These are phyloP conservation scores for Fusarium continuum DNA, from an alignment of 2,329 filamentous ascomycete genomes.

Conservation along the genomic window DNA sequence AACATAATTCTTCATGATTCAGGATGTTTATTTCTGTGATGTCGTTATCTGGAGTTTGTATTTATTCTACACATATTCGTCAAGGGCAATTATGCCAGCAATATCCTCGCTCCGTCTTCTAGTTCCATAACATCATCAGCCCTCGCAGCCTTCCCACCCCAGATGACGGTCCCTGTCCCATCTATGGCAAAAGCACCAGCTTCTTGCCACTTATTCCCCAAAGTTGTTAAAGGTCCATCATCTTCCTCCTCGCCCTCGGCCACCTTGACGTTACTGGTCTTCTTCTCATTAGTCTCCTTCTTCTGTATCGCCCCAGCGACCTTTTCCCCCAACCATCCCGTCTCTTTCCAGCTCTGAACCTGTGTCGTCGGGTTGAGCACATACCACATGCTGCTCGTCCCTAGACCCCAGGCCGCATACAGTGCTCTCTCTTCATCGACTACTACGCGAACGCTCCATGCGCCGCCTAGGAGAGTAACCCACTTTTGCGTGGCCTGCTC, in stretches of 20 bases:
- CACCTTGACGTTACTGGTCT: not conserved
- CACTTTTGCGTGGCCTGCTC: slow-evolving; percentile 64
- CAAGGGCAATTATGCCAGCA: slow-evolving; percentile 40
- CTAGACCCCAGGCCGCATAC: slow-evolving; percentile 69
- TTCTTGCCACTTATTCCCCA: slow-evolving; percentile 67
- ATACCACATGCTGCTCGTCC: slow-evolving; percentile 60
- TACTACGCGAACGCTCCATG: slow-evolving; percentile 64
- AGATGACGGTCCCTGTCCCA: slow-evolving; percentile 59
- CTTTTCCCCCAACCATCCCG: slow-evolving; percentile 62
- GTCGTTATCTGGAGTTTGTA: no score
- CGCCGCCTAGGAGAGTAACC: slow-evolving; percentile 65
- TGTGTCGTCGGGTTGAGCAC: slow-evolving; percentile 64
- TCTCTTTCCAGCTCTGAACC: slow-evolving; percentile 62
- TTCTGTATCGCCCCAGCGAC: slow-evolving; percentile 58
- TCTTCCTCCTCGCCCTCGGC: slow-evolving; percentile 37
- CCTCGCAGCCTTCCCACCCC: slow-evolving; percentile 58
- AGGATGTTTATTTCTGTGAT: no score
- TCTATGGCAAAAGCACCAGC: slow-evolving; percentile 62
- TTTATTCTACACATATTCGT: no score
- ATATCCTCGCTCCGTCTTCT: slow-evolving; percentile 58
- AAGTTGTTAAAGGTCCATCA: slow-evolving; percentile 54
- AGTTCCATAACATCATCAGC: slow-evolving; percentile 63
- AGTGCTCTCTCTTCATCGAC: slow-evolving; percentile 65
- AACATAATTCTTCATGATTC: no score
- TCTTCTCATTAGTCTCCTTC: slow-evolving; percentile 43